These are phyloP conservation scores for Suillus subalutaceus DNA, from an alignment of 768 basidiomycete genomes.

Conservation along the genomic window DNA sequence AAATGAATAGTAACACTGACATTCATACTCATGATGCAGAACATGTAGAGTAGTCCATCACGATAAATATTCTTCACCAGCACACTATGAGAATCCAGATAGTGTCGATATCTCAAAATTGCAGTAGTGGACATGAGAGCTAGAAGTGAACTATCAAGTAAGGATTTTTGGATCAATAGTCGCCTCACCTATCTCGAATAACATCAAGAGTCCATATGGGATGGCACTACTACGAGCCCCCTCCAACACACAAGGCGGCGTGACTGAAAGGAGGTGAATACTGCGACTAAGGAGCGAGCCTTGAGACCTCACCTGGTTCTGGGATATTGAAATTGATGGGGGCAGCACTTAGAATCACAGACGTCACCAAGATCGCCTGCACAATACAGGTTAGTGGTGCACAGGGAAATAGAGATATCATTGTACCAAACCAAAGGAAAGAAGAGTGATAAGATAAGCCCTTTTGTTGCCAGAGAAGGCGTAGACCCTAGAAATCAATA, in stretches of 20 bases:
- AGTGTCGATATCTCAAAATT: background rate
- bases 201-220: conserved; percentile 5
- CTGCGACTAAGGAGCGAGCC: background rate
- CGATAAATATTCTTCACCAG: too few species aligned
- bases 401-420: background rate
- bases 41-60: too few species aligned
- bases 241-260: conserved; percentile 1
- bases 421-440: conserved; percentile 1
- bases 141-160: background rate
- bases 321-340: background rate
- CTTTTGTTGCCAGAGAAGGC: conserved; percentile 1
- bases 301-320: background rate
- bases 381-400: background rate
- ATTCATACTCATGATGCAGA: too few species aligned
- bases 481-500: background rate
- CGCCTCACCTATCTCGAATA: conserved; percentile 13
- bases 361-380: background rate
- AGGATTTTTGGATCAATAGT: background rate
- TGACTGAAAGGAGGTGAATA: background rate
- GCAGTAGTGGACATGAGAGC: conserved; percentile 3
- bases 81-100: too few species aligned
- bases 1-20: too few species aligned
- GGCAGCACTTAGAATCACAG: background rate
- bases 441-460: background rate
- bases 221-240: background rate